Evolutionary conservation across 495 filamentous ascomycete species (phyloP).

Genomic region (Mycothermus thermophilus): DNA sequence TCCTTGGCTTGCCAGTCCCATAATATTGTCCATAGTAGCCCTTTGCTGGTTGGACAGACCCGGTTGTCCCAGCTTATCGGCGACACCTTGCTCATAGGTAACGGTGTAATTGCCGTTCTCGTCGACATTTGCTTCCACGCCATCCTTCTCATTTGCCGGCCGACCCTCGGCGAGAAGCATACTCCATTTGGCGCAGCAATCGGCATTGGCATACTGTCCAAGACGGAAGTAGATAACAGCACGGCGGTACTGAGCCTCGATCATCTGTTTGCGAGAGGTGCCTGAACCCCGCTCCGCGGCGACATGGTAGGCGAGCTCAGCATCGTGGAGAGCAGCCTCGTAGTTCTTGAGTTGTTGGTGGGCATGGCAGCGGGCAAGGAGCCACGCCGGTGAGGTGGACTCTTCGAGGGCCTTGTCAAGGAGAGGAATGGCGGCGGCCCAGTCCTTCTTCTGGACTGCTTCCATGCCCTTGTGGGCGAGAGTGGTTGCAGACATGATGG

Average conservation of each 20-base stretch:
- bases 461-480: constrained; percentile 30
- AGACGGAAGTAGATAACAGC: constrained; percentile 59
- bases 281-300: constrained; percentile 50
- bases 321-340: constrained; percentile 57
- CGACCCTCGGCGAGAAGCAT: constrained; percentile 39
- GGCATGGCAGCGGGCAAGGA: constrained; percentile 76
- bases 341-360: constrained; percentile 46
- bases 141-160: constrained; percentile 26
- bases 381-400: constrained; percentile 64
- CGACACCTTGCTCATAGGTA: constrained; percentile 14
- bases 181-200: constrained; percentile 54
- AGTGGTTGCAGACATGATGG: constrained; percentile 18
- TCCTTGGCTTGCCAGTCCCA: background rate
- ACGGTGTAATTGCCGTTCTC: constrained; percentile 26
- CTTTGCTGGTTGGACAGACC: constrained; percentile 3
- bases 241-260: constrained; percentile 66
- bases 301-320: constrained; percentile 58
- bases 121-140: constrained; percentile 26
- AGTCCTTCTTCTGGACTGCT: constrained; percentile 52
- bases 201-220: constrained; percentile 61
- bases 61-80: constrained; percentile 16
- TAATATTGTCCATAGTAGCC: background rate
- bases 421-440: constrained; percentile 48
- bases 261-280: constrained; percentile 61
- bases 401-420: constrained; percentile 63